These are phyloP conservation scores for Jamesozyma lodderae DNA, from an alignment of 805 yeast genomes.

Conservation along the genomic window DNA sequence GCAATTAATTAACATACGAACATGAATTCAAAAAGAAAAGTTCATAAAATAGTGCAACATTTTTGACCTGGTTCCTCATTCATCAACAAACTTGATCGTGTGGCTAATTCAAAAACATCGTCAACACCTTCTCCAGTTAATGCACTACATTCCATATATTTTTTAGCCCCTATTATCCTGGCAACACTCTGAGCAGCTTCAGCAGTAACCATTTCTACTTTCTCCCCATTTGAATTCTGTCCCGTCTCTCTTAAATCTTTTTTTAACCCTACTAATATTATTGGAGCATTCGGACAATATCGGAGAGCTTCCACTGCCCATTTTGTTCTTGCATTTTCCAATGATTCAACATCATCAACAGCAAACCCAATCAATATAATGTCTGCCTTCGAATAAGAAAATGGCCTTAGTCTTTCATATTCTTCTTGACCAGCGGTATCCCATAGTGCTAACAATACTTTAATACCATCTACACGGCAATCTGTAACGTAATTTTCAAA, in stretches of 20 bases:
- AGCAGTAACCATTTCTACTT: conserved; percentile 39
- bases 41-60: conserved; percentile 32
- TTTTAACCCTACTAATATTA: conserved; percentile 73
- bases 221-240: conserved; percentile 30
- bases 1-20: no score
- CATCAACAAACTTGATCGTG: conserved; percentile 66
- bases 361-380: conserved; percentile 82
- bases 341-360: conserved; percentile 72
- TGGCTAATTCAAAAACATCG: conserved; percentile 85
- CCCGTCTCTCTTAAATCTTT: conserved; percentile 52
- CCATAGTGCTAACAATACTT: conserved; percentile 83
- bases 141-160: conserved; percentile 81
- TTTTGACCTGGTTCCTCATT: conserved; percentile 35
- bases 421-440: conserved; percentile 98
- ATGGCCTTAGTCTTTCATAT: conserved; percentile 79
- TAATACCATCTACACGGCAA: conserved; percentile 88
- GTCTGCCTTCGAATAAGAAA: conserved; percentile 81
- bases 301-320: conserved; percentile 81
- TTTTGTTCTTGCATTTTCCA: conserved; percentile 71
- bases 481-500: conserved; percentile 92
- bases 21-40: no score
- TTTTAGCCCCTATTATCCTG: conserved; percentile 69
- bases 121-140: conserved; percentile 93
- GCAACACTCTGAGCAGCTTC: conserved; percentile 63
- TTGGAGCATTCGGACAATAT: conserved; percentile 75